Conservation (phyloP, 2,329 filamentous ascomycete species). For the Endocalyx cinctus region DNA sequence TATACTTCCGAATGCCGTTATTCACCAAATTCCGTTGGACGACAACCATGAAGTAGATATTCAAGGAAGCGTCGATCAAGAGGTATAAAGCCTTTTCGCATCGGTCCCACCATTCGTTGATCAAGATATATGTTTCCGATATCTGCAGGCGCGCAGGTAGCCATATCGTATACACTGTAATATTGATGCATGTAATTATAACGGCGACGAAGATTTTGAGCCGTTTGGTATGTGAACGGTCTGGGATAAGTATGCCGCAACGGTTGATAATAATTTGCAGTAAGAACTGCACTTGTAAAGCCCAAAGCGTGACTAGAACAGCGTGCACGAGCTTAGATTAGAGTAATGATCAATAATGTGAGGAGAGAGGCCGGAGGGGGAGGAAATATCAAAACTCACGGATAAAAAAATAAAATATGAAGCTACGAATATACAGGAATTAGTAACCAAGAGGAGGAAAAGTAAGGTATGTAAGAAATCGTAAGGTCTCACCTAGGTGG, state of each 20-base stretch:
- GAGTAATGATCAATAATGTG: not conserved
- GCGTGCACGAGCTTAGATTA: not conserved
- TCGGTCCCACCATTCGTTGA: conserved; percentile 50
- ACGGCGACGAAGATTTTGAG: conserved; percentile 41
- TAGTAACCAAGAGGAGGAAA: too few relatives aligned
- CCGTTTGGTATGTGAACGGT: conserved; percentile 28
- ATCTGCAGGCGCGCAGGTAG: conserved; percentile 45
- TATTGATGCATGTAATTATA: conserved; percentile 45
- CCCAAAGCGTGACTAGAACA: conserved; percentile 31
- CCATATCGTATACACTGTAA: conserved; percentile 51
- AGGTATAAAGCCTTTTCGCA: conserved; percentile 48
- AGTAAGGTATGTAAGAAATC: too few relatives aligned
- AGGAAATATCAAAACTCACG: conserved; percentile 1
- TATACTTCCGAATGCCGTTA: conserved; percentile 45
- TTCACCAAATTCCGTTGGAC: conserved; percentile 41
- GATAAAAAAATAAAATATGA: not conserved
- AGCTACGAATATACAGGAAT: not conserved
- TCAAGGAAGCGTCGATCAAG: conserved; percentile 42
- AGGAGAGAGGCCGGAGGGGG: not conserved
- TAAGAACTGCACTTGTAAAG: conserved; percentile 42
- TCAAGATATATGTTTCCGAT: conserved; percentile 32
- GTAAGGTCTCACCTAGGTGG: conserved; percentile 8
- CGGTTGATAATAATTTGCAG: conserved; percentile 53
- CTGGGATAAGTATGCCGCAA: conserved; percentile 39
- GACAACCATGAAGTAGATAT: conserved; percentile 44